Evolutionary conservation across 768 basidiomycete species (phyloP).

Genomic region (Panaeolus cyanescens): DNA sequence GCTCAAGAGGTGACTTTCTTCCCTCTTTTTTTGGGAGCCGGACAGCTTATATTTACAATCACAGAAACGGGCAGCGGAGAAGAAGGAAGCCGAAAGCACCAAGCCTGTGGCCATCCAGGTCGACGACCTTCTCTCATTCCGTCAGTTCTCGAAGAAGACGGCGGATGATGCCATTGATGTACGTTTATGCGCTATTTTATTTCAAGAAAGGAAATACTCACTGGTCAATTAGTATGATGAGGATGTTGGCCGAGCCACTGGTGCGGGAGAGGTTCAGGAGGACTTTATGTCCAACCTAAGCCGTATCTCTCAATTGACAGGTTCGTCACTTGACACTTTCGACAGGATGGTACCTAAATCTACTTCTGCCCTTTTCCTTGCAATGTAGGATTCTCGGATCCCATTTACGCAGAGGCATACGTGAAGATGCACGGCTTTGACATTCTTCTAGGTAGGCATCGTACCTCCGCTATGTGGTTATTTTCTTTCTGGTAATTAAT

Average conservation of each 20-base stretch:
- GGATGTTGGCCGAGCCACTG: slow-evolving; percentile 89
- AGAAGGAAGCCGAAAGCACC: slow-evolving; percentile 78
- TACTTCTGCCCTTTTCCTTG: neutral
- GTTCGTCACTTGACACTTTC: slow-evolving; percentile 36
- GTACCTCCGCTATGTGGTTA: neutral
- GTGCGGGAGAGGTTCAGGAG: slow-evolving; percentile 78
- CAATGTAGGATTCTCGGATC: slow-evolving; percentile 87
- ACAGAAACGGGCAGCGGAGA: slow-evolving; percentile 88
- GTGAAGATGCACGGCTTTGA: slow-evolving; percentile 99
- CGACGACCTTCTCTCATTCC: slow-evolving; percentile 89
- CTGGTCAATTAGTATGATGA: slow-evolving; percentile 70
- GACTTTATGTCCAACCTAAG: slow-evolving; percentile 95
- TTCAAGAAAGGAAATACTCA: slow-evolving; percentile 4
- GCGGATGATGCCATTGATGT: slow-evolving; percentile 80
- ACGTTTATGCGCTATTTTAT: slow-evolving; percentile 17
- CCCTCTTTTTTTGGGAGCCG: neutral
- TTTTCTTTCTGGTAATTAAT: neutral
- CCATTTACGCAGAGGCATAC: slow-evolving; percentile 96
- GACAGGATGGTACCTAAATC: neutral
- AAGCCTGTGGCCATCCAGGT: slow-evolving; percentile 80
- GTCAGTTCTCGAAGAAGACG: slow-evolving; percentile 94
- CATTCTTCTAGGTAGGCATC: slow-evolving; percentile 75
- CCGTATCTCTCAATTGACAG: slow-evolving; percentile 91
- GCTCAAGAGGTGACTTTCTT: slow-evolving; percentile 76
- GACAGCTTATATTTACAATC: neutral